Evolutionary conservation across 2,329 filamentous ascomycete species (phyloP).

Genomic region (Tricladium varicosporioides): DNA sequence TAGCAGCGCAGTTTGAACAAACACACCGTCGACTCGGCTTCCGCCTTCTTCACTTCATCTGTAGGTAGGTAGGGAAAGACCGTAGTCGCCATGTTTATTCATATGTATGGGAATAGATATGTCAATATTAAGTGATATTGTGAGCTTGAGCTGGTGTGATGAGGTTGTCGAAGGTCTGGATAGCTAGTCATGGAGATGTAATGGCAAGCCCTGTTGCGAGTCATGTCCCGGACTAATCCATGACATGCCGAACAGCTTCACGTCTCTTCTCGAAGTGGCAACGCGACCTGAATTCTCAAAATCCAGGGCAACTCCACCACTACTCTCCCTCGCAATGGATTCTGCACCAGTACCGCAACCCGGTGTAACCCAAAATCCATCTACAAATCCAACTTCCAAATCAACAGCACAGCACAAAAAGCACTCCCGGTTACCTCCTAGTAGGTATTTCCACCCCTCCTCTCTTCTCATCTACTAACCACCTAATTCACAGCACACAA

Average conservation of each 20-base stretch:
- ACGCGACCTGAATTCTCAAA: not conserved
- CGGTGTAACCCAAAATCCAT: not conserved
- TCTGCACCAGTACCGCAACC: not conserved
- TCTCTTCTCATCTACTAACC: not conserved
- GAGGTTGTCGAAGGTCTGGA: not conserved
- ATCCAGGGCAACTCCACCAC: not conserved
- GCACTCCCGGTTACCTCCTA: slow-evolving; percentile 22
- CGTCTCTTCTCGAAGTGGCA: no score
- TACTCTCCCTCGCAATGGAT: not conserved
- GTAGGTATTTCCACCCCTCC: slow-evolving; percentile 10
- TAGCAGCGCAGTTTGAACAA: not conserved
- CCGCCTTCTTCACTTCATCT: slow-evolving; percentile 27
- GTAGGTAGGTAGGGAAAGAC: slow-evolving; percentile 32
- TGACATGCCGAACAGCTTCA: not conserved
- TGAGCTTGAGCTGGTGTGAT: slow-evolving; percentile 20
- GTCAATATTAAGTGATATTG: not conserved
- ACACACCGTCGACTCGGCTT: slow-evolving; percentile 32
- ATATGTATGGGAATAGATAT: no score
- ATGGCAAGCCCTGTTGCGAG: not conserved
- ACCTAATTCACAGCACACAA: slow-evolving; percentile 23
- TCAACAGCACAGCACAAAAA: slow-evolving; percentile 17
- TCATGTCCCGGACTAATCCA: not conserved
- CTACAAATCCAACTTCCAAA: not conserved
- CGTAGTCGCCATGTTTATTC: slow-evolving; percentile 18
- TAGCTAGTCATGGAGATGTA: not conserved